Conservation (phyloP, 2,329 filamentous ascomycete species). For the Paraconiothyrium sp. region DNA sequence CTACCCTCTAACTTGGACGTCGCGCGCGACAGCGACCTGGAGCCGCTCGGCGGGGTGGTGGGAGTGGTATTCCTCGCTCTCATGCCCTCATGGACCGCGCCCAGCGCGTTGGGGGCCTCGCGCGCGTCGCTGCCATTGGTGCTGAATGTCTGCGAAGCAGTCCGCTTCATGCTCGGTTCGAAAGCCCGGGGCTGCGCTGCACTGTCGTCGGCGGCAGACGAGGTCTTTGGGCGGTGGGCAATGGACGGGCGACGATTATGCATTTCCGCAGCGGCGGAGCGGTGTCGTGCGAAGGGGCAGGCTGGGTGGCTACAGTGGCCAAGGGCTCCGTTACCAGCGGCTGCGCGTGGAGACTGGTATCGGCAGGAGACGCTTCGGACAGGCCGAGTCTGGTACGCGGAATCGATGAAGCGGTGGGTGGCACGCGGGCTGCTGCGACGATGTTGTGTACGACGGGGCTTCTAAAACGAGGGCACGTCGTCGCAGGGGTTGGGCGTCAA, state of each 20-base stretch:
- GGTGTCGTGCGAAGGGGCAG: conserved; percentile 8
- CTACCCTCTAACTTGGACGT: conserved; percentile 38
- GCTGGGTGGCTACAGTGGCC: not conserved
- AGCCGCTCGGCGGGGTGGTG: conserved; percentile 31
- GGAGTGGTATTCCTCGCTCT: conserved; percentile 22
- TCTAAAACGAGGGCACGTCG: conserved; percentile 11
- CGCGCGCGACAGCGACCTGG: conserved; percentile 42
- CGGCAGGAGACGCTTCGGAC: not conserved
- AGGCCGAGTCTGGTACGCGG: conserved; percentile 9
- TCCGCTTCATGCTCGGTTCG: conserved; percentile 46
- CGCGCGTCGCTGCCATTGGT: conserved; percentile 34
- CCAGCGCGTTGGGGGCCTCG: conserved; percentile 35
- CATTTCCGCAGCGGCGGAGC: conserved; percentile 38
- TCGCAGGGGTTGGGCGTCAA: conserved; percentile 4
- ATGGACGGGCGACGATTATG: conserved; percentile 45
- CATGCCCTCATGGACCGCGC: conserved; percentile 42
- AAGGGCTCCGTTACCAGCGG: conserved; percentile 7
- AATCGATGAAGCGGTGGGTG: not conserved
- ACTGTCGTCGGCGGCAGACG: conserved; percentile 56
- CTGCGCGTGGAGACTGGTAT: not conserved
- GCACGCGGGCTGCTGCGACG: conserved; percentile 4
- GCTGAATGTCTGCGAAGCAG: conserved; percentile 50
- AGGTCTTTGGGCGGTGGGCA: conserved; percentile 51
- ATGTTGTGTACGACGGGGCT: conserved; percentile 8
- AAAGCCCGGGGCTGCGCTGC: conserved; percentile 25